Percentiles rank a stretch among this genome's conserved stretches.
phyloP scores from a whole-genome alignment of 495 filamentous ascomycete genomes.

The Aspergillus campestris region DNA sequence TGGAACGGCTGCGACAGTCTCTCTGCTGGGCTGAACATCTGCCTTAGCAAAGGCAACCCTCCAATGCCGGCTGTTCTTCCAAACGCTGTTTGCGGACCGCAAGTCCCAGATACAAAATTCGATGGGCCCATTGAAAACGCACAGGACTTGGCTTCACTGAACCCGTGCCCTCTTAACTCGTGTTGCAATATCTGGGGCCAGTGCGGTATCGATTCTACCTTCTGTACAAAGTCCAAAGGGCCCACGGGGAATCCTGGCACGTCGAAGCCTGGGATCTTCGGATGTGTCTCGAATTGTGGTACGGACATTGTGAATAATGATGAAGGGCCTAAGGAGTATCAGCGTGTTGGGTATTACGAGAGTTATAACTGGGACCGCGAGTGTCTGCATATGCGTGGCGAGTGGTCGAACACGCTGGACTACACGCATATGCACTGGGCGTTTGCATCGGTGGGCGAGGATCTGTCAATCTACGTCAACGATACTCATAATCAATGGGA shows the following conservation, averaged over 20 bases:
- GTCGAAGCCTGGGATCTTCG: constrained; percentile 19
- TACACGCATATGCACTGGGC: constrained; percentile 12
- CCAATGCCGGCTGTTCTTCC: constrained; percentile 32
- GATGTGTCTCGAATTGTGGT: constrained; percentile 41
- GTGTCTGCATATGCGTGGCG: constrained; percentile 9
- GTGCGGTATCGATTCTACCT: constrained; percentile 28
- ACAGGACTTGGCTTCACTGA: constrained; percentile 11
- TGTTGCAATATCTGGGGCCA: constrained; percentile 19
- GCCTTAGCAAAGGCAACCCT: constrained; percentile 33
- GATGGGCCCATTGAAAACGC: background rate
- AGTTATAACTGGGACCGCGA: constrained; percentile 6
- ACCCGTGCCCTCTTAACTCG: constrained; percentile 18
- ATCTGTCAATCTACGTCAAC: constrained; percentile 13
- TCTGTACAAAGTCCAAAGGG: constrained; percentile 13
- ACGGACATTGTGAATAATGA: constrained; percentile 21
- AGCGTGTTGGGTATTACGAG: constrained; percentile 12
- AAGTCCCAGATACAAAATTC: constrained; percentile 24
- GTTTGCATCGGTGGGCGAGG: constrained; percentile 1
- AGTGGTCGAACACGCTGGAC: constrained; percentile 7
- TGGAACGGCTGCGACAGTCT: constrained; percentile 32
- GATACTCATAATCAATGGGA: constrained; percentile 9
- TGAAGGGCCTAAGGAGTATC: background rate
- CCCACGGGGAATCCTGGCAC: constrained; percentile 28
- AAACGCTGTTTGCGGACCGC: constrained; percentile 37
- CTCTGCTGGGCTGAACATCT: constrained; percentile 8